Conservation (phyloP, 2,329 filamentous ascomycete species). For the Colletotrichum agaves region DNA sequence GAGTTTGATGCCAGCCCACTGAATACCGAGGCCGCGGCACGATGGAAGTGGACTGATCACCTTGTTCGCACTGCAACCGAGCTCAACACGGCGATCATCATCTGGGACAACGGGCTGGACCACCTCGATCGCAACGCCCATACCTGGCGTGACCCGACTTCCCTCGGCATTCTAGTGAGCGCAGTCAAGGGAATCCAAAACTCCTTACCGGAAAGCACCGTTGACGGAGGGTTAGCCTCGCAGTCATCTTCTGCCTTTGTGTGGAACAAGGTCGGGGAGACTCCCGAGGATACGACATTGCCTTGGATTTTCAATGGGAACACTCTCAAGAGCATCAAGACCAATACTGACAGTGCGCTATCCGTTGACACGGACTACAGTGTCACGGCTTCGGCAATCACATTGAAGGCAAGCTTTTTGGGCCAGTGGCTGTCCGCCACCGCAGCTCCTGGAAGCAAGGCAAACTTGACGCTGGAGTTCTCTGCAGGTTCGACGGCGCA, state of each 20-base stretch:
- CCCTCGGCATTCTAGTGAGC: conserved; percentile 58
- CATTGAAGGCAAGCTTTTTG: conserved; percentile 59
- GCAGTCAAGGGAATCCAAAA: conserved; percentile 57
- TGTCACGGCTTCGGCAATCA: conserved; percentile 56
- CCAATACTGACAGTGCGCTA: conserved; percentile 44
- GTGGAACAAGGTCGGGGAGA: conserved; percentile 61
- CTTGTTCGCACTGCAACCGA: conserved; percentile 59
- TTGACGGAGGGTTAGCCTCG: conserved; percentile 54
- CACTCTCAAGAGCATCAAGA: conserved; percentile 53
- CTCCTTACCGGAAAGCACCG: conserved; percentile 61
- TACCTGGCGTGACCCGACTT: conserved; percentile 61
- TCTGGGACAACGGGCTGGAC: conserved; percentile 71
- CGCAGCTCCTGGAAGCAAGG: conserved; percentile 56
- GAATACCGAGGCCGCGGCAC: conserved; percentile 63
- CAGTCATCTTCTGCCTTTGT: conserved; percentile 65
- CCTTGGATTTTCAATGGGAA: conserved; percentile 67
- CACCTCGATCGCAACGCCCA: conserved; percentile 61
- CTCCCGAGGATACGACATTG: conserved; percentile 54
- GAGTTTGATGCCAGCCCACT: conserved; percentile 64
- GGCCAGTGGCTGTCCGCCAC: conserved; percentile 53
- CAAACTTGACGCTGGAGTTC: conserved; percentile 63
- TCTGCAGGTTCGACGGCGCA: conserved; percentile 58
- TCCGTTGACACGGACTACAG: conserved; percentile 56
- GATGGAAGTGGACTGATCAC: conserved; percentile 68
- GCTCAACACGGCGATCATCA: conserved; percentile 60